Conservation (phyloP, 805 yeast genomes). For the Hanseniaspora mollemarum region DNA sequence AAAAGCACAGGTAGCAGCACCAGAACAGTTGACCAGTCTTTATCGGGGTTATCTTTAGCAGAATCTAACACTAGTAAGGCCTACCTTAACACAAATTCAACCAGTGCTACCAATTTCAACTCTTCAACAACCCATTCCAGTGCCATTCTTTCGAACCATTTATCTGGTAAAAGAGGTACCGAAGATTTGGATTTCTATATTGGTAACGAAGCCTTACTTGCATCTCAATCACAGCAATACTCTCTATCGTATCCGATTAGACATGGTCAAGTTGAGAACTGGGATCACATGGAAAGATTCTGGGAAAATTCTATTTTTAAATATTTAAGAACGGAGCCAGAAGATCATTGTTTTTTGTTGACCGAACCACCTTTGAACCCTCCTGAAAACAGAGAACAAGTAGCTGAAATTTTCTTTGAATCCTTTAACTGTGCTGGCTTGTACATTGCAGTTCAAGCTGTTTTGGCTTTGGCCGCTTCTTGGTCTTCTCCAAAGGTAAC, state of each 20-base stretch:
- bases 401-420: constrained; percentile 98
- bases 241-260: constrained; percentile 83
- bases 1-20: constrained; percentile 28
- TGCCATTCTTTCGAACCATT: constrained; percentile 29
- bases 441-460: constrained; percentile 98
- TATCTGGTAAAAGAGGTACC: constrained; percentile 70
- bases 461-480: constrained; percentile 92
- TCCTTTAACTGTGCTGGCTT: constrained; percentile 97
- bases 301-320: constrained; percentile 97
- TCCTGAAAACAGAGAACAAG: constrained; percentile 98
- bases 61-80: constrained; percentile 9
- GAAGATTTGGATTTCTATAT: constrained; percentile 89
- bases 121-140: constrained; percentile 22
- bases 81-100: constrained; percentile 25
- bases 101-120: constrained; percentile 31
- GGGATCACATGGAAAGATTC: constrained; percentile 99
- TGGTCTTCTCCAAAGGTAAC: constrained; percentile 96
- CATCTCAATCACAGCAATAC: constrained; percentile 85
- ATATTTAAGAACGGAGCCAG: constrained; percentile 95
- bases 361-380: constrained; percentile 99
- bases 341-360: constrained; percentile 86
- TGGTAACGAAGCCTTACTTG: constrained; percentile 88
- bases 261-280: constrained; percentile 96
- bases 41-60: not conserved
- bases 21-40: constrained; percentile 6